A percentile compares a stretch with the other conserved stretches of the same genome.
phyloP scores from a whole-genome alignment of 306 rosid species.

The Senna tora region DNA sequence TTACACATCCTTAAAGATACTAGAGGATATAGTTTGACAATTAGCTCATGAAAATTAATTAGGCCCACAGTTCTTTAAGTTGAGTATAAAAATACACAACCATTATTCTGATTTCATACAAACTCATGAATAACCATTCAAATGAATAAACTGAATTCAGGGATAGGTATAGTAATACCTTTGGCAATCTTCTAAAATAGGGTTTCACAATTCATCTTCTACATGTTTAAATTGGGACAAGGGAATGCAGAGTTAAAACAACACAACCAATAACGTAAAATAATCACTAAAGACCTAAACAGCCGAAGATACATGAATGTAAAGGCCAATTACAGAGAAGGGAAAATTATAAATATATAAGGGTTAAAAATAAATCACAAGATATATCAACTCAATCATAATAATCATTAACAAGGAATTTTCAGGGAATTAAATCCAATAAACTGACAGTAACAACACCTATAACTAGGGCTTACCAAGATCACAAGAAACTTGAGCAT shows the following conservation, averaged over 20 bases:
- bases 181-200: not conserved
- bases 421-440: conserved; percentile 4
- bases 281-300: not conserved
- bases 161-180: not conserved
- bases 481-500: conserved; percentile 73
- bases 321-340: conserved; percentile 7
- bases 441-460: conserved; percentile 30
- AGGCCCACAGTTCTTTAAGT: not conserved
- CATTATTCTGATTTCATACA: not conserved
- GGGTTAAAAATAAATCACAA: not conserved
- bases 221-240: not conserved
- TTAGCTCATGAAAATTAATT: not conserved
- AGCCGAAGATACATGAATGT: not conserved
- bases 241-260: not conserved
- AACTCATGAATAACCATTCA: not conserved
- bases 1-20: not conserved
- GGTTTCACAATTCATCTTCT: not conserved
- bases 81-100: not conserved
- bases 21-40: not conserved
- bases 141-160: not conserved
- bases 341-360: conserved; percentile 1
- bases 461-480: conserved; percentile 64
- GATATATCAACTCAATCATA: conserved; percentile 11
- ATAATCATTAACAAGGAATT: not conserved
- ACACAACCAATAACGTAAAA: not conserved